Percentiles rank a stretch among this genome's conserved stretches.
phyloP scores from a whole-genome alignment of 2,329 filamentous ascomycete species.

The Colletotrichum musae region DNA sequence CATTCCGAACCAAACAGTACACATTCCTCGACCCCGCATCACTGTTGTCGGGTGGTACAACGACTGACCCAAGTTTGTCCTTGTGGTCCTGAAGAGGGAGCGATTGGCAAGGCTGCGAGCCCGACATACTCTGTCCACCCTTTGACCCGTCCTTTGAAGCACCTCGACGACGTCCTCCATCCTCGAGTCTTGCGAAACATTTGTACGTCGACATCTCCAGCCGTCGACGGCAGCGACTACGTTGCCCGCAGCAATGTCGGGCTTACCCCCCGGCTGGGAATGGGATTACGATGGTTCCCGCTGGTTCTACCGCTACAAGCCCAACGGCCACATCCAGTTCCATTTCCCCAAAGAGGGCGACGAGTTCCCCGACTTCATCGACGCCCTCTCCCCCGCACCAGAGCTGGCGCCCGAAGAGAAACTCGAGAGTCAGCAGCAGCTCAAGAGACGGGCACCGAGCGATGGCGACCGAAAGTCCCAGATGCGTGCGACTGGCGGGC shows the following conservation, averaged over 20 bases:
- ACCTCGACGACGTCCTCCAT: background rate
- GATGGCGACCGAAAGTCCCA: constrained; percentile 9
- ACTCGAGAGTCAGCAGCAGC: constrained; percentile 66
- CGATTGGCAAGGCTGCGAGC: background rate
- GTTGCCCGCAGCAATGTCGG: constrained; percentile 50
- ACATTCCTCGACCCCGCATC: constrained; percentile 2
- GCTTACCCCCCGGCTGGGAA: constrained; percentile 69
- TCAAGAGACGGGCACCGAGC: constrained; percentile 53
- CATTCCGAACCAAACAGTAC: constrained; percentile 1
- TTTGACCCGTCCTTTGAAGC: no score
- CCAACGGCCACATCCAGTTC: constrained; percentile 69
- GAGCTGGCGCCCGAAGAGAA: constrained; percentile 66
- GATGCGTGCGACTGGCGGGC: constrained; percentile 44
- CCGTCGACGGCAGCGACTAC: background rate
- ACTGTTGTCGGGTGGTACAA: background rate
- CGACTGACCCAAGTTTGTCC: background rate
- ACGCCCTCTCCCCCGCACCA: constrained; percentile 52
- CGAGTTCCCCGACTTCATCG: constrained; percentile 69
- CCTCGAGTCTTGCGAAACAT: background rate
- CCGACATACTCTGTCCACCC: background rate
- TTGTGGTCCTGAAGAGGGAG: background rate
- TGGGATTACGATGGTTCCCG: constrained; percentile 70
- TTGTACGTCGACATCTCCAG: background rate
- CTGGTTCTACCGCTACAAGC: constrained; percentile 71
- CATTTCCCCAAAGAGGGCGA: constrained; percentile 71